These are phyloP conservation scores for Brassica rapa DNA, from an alignment of 345 rosid genomes.

Conservation along the genomic window DNA sequence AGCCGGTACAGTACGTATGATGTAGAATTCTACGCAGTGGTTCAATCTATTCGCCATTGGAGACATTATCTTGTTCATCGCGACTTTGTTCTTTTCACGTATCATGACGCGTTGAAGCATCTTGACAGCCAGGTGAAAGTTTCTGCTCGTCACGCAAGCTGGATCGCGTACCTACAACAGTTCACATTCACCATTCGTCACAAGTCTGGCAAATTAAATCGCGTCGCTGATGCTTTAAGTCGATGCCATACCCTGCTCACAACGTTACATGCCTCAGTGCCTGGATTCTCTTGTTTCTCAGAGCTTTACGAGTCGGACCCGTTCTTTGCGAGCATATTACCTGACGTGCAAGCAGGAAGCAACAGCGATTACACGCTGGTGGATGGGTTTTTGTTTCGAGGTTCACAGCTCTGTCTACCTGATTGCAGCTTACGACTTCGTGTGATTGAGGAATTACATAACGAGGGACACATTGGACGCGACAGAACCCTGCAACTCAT, in stretches of 20 bases:
- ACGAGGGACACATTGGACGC: background rate
- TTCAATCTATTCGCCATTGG: no score
- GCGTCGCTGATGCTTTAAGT: background rate
- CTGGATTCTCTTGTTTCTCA: background rate
- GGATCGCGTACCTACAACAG: background rate
- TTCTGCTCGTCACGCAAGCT: no score
- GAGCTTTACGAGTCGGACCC: background rate
- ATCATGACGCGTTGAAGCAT: no score
- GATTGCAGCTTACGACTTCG: background rate
- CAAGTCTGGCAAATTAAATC: background rate
- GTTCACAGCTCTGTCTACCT: background rate
- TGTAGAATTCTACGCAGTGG: no score
- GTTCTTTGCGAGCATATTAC: background rate
- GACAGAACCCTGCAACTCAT: background rate
- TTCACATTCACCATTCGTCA: background rate
- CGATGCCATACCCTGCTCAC: background rate
- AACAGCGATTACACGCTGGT: background rate
- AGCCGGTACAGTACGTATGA: no score
- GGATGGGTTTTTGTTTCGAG: background rate
- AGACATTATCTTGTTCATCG: no score
- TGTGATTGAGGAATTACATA: background rate
- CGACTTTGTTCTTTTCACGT: no score
- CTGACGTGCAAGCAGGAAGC: background rate
- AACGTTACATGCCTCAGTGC: background rate
- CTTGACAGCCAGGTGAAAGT: no score